Percentiles rank a stretch among this genome's conserved stretches.
These are phyloP conservation scores for Aegilops longissima DNA, from an alignment of 176 grass and related monocot species.

Conservation along the genomic window DNA sequence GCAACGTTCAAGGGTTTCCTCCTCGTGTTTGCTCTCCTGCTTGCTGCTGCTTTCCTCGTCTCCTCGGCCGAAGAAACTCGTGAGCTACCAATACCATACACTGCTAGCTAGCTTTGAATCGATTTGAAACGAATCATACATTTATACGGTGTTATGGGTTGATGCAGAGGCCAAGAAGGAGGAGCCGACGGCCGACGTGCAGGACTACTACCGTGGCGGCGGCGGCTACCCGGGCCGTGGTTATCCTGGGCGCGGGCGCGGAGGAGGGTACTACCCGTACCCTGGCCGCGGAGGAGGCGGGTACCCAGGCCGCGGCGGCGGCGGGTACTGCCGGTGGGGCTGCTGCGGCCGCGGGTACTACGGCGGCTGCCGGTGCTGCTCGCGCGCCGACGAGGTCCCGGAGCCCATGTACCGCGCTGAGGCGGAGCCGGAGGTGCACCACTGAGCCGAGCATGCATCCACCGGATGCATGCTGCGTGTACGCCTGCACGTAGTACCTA, in stretches of 20 bases:
- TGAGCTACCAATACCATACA: background rate
- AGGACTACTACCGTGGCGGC: constrained; percentile 24
- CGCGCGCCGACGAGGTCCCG: constrained; percentile 42
- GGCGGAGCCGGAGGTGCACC: constrained; percentile 39
- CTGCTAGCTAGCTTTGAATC: background rate
- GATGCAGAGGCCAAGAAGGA: background rate
- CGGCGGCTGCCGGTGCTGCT: constrained; percentile 61
- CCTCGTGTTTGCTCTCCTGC: constrained; percentile 42
- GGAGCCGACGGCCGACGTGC: constrained; percentile 1
- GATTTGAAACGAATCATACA: too few relatives aligned
- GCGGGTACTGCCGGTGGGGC: constrained; percentile 25
- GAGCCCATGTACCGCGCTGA: constrained; percentile 64
- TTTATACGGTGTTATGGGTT: background rate
- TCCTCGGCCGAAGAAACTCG: constrained; percentile 38
- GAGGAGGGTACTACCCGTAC: constrained; percentile 30
- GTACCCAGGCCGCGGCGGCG: constrained; percentile 27
- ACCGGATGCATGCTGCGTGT: background rate
- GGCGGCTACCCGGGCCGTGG: background rate
- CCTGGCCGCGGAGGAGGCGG: constrained; percentile 15
- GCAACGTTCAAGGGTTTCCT: constrained; percentile 41
- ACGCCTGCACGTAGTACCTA: background rate
- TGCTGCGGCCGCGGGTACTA: constrained; percentile 49
- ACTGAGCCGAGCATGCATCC: background rate
- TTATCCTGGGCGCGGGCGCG: background rate
- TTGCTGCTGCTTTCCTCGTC: constrained; percentile 36